Percentiles rank a stretch among this genome's conserved stretches.
These are phyloP conservation scores for Picea sitchensis DNA, from an alignment of 75 land plant genomes.

Conservation along the genomic window DNA sequence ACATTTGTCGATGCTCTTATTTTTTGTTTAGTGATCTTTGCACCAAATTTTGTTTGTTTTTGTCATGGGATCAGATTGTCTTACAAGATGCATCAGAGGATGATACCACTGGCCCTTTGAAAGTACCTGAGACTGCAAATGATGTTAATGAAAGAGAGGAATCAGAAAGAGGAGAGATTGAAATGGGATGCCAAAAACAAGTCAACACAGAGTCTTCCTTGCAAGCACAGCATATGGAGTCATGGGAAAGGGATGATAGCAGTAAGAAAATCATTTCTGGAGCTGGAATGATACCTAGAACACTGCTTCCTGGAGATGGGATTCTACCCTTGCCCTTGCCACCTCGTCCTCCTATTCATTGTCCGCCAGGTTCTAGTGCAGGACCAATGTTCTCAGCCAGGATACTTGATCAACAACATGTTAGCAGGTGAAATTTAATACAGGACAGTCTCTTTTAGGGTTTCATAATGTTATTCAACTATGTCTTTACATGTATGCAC, in stretches of 20 bases:
- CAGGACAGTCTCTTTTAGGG: neutral
- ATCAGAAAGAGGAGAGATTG: constrained; percentile 15
- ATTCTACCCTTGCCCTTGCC: constrained; percentile 18
- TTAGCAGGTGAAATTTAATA: constrained; percentile 20
- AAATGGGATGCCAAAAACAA: constrained; percentile 14
- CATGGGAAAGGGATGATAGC: constrained; percentile 10
- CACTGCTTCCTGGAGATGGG: constrained; percentile 20
- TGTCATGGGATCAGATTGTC: constrained; percentile 50
- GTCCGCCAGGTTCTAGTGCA: constrained; percentile 17
- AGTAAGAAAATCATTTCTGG: neutral
- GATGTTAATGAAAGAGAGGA: constrained; percentile 19
- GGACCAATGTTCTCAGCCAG: constrained; percentile 1
- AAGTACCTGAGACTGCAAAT: constrained; percentile 13
- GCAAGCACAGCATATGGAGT: constrained; percentile 6
- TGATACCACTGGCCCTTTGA: constrained; percentile 29
- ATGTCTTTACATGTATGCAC: neutral
- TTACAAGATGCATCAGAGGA: constrained; percentile 53
- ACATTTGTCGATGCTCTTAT: neutral
- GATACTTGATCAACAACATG: constrained; percentile 11
- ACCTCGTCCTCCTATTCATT: neutral
- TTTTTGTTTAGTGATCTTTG: neutral
- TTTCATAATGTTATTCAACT: neutral
- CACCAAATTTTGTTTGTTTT: neutral
- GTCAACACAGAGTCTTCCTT: constrained; percentile 21
- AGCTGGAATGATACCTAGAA: neutral